phyloP scores from a whole-genome alignment of 2,329 filamentous ascomycete species.

The Coniella lustricola region DNA sequence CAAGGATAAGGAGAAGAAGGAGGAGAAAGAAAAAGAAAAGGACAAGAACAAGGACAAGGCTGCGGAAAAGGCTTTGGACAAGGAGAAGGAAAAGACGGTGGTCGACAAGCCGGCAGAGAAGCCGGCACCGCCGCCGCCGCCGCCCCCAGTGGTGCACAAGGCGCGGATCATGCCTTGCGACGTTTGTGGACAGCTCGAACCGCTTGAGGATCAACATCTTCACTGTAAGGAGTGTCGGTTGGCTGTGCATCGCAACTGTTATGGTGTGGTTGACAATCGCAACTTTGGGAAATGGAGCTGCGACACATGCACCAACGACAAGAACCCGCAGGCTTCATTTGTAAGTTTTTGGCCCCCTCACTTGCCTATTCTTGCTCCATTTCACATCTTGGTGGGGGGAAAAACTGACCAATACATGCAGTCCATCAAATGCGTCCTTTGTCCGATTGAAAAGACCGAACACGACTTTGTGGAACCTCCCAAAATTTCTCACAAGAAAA shows the following conservation, averaged over 20 bases:
- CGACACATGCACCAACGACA: conserved; percentile 93
- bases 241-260: conserved; percentile 87
- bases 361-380: too few relatives aligned
- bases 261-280: conserved; percentile 70
- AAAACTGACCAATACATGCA: too few relatives aligned
- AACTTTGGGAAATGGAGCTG: conserved; percentile 80
- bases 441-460: conserved; percentile 73
- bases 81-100: conserved; percentile 37
- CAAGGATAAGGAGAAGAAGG: conserved; percentile 36
- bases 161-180: conserved; percentile 76
- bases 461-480: conserved; percentile 79
- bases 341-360: conserved; percentile 55
- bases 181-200: conserved; percentile 70
- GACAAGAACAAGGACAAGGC: conserved; percentile 43
- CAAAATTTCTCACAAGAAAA: conserved; percentile 78
- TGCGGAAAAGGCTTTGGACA: conserved; percentile 39
- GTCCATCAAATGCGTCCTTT: conserved; percentile 90
- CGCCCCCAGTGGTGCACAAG: conserved; percentile 69
- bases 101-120: conserved; percentile 44
- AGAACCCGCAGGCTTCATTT: conserved; percentile 85
- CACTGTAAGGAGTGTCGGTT: conserved; percentile 83
- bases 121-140: conserved; percentile 57
- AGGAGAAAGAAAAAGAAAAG: conserved; percentile 35
- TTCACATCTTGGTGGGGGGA: too few relatives aligned
- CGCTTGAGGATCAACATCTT: conserved; percentile 63